These are phyloP conservation scores for Eustoma russellianum DNA, from an alignment of 257 asterid species.

Conservation along the genomic window DNA sequence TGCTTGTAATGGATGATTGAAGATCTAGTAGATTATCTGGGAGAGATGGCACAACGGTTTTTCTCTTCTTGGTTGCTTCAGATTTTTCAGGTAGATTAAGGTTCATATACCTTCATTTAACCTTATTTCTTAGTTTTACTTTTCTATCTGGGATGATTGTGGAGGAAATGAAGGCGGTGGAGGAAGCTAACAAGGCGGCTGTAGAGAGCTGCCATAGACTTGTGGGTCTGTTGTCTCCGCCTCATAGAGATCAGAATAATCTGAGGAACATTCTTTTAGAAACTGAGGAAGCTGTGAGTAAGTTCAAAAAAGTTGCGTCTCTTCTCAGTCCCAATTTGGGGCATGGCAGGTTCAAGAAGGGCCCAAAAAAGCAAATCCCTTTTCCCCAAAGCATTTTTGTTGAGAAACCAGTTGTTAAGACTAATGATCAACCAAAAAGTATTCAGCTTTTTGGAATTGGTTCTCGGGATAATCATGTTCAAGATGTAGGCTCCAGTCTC, in stretches of 20 bases:
- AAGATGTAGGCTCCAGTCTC: slow-evolving; percentile 29
- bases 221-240: slow-evolving; percentile 44
- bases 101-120: too few species aligned
- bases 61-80: too few species aligned
- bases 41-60: too few species aligned
- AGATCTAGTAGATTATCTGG: too few species aligned
- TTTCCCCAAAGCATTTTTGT: slow-evolving; percentile 50
- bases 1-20: too few species aligned
- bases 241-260: slow-evolving; percentile 37
- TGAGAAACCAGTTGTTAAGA: slow-evolving; percentile 37
- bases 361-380: slow-evolving; percentile 32
- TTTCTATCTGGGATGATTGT: not conserved
- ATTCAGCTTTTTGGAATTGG: slow-evolving; percentile 29
- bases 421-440: slow-evolving; percentile 37
- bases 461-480: slow-evolving; percentile 18
- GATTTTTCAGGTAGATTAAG: too few species aligned
- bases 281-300: slow-evolving; percentile 63
- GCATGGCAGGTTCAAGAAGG: slow-evolving; percentile 76
- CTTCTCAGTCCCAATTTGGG: slow-evolving; percentile 55
- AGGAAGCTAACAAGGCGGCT: slow-evolving; percentile 63
- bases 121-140: too few species aligned
- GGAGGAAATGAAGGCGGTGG: slow-evolving; percentile 61
- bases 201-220: slow-evolving; percentile 83
- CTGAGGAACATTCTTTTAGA: slow-evolving; percentile 40
- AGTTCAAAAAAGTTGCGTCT: slow-evolving; percentile 63